A percentile compares a stretch with the other conserved stretches of the same genome.
Conservation (phyloP, 805 yeast species). For the Nakazawaea anatomiae region DNA sequence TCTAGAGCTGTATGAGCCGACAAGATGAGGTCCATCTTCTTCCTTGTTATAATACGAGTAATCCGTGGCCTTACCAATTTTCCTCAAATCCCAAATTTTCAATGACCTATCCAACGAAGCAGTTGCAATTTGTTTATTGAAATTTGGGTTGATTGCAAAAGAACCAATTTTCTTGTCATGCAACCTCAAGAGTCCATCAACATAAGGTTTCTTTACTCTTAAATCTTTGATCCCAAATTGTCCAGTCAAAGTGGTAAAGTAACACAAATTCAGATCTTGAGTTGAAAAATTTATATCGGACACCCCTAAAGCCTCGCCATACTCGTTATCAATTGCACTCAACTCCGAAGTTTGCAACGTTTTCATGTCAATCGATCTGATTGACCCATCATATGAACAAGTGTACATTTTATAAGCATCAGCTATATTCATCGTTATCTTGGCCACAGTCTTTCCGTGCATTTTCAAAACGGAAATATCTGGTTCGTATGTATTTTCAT, state of each 20-base stretch:
- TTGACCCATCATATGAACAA: conserved; percentile 83
- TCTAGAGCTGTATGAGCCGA: conserved; percentile 65
- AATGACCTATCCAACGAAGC: conserved; percentile 85
- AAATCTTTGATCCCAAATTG: conserved; percentile 71
- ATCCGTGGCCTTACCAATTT: conserved; percentile 28
- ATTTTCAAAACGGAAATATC: conserved; percentile 61
- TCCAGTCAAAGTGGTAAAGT: conserved; percentile 76
- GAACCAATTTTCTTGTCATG: conserved; percentile 94
- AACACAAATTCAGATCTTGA: conserved; percentile 48
- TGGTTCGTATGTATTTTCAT: conserved; percentile 32
- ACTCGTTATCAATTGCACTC: conserved; percentile 49
- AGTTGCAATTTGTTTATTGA: conserved; percentile 65
- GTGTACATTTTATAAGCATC: conserved; percentile 55
- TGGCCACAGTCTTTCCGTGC: conserved; percentile 71
- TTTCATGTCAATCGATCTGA: conserved; percentile 64
- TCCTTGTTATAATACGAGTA: conserved; percentile 57
- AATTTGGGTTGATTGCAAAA: conserved; percentile 69
- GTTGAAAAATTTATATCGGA: conserved; percentile 63
- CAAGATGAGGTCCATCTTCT: conserved; percentile 38
- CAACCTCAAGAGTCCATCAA: conserved; percentile 46
- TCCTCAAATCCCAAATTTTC: conserved; percentile 83
- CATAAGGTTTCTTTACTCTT: conserved; percentile 27
- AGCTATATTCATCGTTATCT: conserved; percentile 46
- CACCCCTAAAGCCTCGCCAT: conserved; percentile 55
- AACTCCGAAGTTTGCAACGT: conserved; percentile 55